Evolutionary conservation across 2,329 filamentous ascomycete species (phyloP).

Genomic region (Graphilbum ipis-grandicollis): DNA sequence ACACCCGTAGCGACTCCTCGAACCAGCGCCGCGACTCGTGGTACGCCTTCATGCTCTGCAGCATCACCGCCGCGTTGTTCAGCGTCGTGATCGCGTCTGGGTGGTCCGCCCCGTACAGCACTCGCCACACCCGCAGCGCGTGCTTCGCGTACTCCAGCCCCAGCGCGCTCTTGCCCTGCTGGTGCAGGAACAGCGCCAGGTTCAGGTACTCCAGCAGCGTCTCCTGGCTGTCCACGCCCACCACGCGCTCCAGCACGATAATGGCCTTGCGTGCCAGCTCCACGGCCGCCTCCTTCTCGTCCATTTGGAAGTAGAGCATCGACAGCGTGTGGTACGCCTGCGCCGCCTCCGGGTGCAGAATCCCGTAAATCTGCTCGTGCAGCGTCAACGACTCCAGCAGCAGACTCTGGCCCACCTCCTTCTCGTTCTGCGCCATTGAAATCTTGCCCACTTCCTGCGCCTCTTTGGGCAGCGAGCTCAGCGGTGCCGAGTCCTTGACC

Average conservation of each 20-base stretch:
- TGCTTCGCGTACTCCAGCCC: slow-evolving; percentile 85
- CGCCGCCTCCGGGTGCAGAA: slow-evolving; percentile 89
- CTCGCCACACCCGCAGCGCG: slow-evolving; percentile 87
- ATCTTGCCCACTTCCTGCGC: slow-evolving; percentile 90
- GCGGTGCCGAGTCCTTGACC: slow-evolving; percentile 84
- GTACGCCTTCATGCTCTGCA: slow-evolving; percentile 88
- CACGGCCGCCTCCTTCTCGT: slow-evolving; percentile 89
- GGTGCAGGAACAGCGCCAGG: slow-evolving; percentile 84
- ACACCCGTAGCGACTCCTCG: slow-evolving; percentile 76
- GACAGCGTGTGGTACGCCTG: slow-evolving; percentile 89
- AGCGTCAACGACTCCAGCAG: slow-evolving; percentile 89
- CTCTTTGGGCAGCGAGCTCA: slow-evolving; percentile 83
- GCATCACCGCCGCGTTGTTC: slow-evolving; percentile 97
- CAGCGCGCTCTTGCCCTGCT: slow-evolving; percentile 71
- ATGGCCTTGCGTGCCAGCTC: slow-evolving; percentile 94
- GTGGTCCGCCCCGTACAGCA: slow-evolving; percentile 85
- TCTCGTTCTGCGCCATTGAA: slow-evolving; percentile 88
- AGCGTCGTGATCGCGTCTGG: slow-evolving; percentile 97
- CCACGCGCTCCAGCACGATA: slow-evolving; percentile 84
- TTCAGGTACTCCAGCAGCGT: slow-evolving; percentile 94
- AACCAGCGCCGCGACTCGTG: slow-evolving; percentile 94
- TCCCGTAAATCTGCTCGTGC: slow-evolving; percentile 97
- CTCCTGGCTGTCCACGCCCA: slow-evolving; percentile 85
- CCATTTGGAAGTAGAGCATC: slow-evolving; percentile 93
- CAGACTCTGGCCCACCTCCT: slow-evolving; percentile 88